Conservation (phyloP, 176 grass and related monocot genomes). For the Raddia guianensis region DNA sequence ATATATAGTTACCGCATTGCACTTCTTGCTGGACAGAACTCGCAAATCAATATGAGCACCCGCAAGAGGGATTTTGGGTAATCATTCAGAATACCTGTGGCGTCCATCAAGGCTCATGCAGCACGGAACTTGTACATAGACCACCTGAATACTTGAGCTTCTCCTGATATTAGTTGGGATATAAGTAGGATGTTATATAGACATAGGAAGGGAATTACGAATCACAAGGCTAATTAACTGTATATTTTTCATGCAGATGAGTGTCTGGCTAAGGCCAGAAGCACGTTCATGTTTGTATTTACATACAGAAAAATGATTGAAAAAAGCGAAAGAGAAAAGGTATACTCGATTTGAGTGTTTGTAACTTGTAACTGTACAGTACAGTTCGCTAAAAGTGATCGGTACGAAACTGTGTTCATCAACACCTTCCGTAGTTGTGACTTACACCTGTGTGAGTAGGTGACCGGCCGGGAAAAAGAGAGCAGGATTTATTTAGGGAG, state of each 20-base stretch:
- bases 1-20: not conserved
- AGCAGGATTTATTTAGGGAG: not conserved
- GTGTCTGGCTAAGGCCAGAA: constrained; percentile 40
- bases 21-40: constrained; percentile 25
- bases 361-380: not conserved
- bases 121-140: constrained; percentile 30
- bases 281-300: constrained; percentile 29
- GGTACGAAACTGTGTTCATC: not conserved
- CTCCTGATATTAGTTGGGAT: constrained; percentile 37
- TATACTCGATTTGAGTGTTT: constrained; percentile 10
- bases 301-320: constrained; percentile 28
- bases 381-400: not conserved
- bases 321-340: not conserved
- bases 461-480: not conserved
- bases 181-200: constrained; percentile 46
- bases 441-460: not conserved
- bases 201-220: constrained; percentile 37
- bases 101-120: constrained; percentile 4
- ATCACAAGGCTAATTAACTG: constrained; percentile 46
- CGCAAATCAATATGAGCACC: constrained; percentile 15
- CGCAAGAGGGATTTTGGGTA: constrained; percentile 25
- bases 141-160: constrained; percentile 30
- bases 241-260: constrained; percentile 45
- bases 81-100: constrained; percentile 18
- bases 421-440: not conserved